Evolutionary conservation across 2,329 filamentous ascomycete species (phyloP).

Genomic region (Coniochaeta hoffmannii): DNA sequence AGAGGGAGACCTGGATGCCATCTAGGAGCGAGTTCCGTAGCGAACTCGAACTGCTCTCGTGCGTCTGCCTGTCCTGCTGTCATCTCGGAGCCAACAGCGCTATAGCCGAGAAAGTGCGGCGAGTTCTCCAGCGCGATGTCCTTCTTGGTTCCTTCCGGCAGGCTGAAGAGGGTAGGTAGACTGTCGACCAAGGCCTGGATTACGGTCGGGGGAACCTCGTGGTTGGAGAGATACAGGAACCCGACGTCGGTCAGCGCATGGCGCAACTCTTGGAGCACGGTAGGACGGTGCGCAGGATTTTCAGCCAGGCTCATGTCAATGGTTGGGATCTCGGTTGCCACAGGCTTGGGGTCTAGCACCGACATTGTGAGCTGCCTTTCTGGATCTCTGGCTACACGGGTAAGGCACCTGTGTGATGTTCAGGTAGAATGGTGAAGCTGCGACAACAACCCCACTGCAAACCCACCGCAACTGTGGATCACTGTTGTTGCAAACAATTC

Average conservation of each 20-base stretch:
- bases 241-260: slow-evolving; percentile 41
- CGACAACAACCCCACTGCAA: too few relatives aligned
- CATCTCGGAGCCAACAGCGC: slow-evolving; percentile 44
- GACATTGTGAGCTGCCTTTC: too few relatives aligned
- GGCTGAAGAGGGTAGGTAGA: slow-evolving; percentile 35
- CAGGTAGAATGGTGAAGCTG: too few relatives aligned
- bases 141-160: slow-evolving; percentile 28
- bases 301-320: not conserved
- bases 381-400: too few relatives aligned
- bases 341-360: too few relatives aligned
- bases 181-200: slow-evolving; percentile 29
- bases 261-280: slow-evolving; percentile 21
- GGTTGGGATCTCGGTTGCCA: not conserved
- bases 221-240: slow-evolving; percentile 45
- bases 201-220: slow-evolving; percentile 30
- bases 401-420: too few relatives aligned
- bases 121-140: slow-evolving; percentile 40
- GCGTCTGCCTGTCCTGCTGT: slow-evolving; percentile 45
- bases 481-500: too few relatives aligned
- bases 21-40: slow-evolving; percentile 40
- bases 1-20: slow-evolving; percentile 25
- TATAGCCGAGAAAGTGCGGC: slow-evolving; percentile 55
- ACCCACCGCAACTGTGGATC: too few relatives aligned
- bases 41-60: slow-evolving; percentile 54
- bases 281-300: not conserved